phyloP scores from a whole-genome alignment of 495 filamentous ascomycete genomes.

The Aspergillus campestris region DNA sequence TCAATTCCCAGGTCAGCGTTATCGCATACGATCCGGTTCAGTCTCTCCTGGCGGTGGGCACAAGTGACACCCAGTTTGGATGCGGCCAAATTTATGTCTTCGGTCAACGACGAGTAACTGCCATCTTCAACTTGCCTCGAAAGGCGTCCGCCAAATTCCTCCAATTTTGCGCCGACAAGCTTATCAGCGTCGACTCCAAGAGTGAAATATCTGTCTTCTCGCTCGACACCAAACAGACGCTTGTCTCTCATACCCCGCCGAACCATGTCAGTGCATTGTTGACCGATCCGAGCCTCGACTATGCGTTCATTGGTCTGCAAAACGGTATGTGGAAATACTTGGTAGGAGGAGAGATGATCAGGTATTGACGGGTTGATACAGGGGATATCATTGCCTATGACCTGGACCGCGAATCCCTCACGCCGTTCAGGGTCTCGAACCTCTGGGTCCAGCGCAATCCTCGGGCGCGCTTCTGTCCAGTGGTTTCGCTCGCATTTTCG shows the following conservation, averaged over 20 bases:
- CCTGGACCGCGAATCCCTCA: slow-evolving; percentile 67
- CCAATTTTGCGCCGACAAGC: slow-evolving; percentile 67
- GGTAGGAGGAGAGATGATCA: neutral
- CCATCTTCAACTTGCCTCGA: slow-evolving; percentile 53
- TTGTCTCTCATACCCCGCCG: slow-evolving; percentile 61
- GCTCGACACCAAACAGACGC: slow-evolving; percentile 49
- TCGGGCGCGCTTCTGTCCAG: slow-evolving; percentile 44
- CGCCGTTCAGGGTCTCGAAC: slow-evolving; percentile 73
- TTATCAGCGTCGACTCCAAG: slow-evolving; percentile 74
- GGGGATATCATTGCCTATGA: slow-evolving; percentile 84
- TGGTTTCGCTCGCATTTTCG: slow-evolving; percentile 75
- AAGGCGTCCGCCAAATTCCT: slow-evolving; percentile 63
- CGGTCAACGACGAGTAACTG: slow-evolving; percentile 71
- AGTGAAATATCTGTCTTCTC: slow-evolving; percentile 79
- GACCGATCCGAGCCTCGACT: slow-evolving; percentile 84
- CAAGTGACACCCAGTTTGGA: slow-evolving; percentile 69
- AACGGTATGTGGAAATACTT: slow-evolving; percentile 41
- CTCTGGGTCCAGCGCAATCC: slow-evolving; percentile 65
- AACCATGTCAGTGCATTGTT: slow-evolving; percentile 60
- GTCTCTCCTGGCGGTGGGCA: slow-evolving; percentile 88
- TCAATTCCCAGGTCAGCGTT: slow-evolving; percentile 77
- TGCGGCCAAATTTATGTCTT: slow-evolving; percentile 84
- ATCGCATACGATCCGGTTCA: slow-evolving; percentile 89
- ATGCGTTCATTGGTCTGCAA: slow-evolving; percentile 70
- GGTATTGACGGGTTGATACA: slow-evolving; percentile 17